A percentile compares a stretch with the other conserved stretches of the same genome.
Conservation (phyloP, 345 rosid genomes). For the Nephelium lappaceum region DNA sequence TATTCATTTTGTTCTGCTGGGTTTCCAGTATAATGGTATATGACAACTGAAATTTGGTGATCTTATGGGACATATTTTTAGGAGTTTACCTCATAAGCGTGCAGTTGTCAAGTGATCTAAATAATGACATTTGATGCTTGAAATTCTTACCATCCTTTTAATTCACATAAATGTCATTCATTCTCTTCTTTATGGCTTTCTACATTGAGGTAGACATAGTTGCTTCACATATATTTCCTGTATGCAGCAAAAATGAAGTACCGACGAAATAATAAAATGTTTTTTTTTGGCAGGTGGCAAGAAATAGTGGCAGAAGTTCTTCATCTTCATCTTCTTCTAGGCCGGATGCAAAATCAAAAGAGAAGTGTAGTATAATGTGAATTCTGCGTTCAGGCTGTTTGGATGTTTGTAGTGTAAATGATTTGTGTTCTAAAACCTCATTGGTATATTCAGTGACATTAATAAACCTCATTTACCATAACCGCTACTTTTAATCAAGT, state of each 20-base stretch:
- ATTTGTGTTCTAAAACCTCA: slow-evolving; percentile 4
- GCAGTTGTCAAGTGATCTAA: no score
- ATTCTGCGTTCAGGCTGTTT: slow-evolving; percentile 2
- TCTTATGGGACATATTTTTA: no score
- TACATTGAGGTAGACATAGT: background rate
- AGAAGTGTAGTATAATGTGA: slow-evolving; percentile 78
- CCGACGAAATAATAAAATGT: background rate
- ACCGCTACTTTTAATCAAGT: slow-evolving; percentile 20
- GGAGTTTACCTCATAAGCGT: background rate
- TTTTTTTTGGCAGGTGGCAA: slow-evolving; percentile 51
- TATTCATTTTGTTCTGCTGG: background rate
- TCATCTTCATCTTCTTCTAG: slow-evolving; percentile 48
- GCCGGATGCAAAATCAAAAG: slow-evolving; percentile 71
- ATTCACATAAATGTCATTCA: background rate
- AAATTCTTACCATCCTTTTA: background rate
- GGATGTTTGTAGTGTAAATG: slow-evolving; percentile 45
- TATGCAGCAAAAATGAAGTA: background rate
- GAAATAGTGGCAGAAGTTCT: slow-evolving; percentile 53
- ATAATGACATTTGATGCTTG: no score
- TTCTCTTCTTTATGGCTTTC: background rate
- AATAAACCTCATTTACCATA: slow-evolving; percentile 25
- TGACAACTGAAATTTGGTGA: background rate
- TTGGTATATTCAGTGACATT: background rate
- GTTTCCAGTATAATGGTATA: background rate
- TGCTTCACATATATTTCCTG: background rate